Evolutionary conservation across 441 rosid species (phyloP).

Genomic region (Euphorbia celastroides): DNA sequence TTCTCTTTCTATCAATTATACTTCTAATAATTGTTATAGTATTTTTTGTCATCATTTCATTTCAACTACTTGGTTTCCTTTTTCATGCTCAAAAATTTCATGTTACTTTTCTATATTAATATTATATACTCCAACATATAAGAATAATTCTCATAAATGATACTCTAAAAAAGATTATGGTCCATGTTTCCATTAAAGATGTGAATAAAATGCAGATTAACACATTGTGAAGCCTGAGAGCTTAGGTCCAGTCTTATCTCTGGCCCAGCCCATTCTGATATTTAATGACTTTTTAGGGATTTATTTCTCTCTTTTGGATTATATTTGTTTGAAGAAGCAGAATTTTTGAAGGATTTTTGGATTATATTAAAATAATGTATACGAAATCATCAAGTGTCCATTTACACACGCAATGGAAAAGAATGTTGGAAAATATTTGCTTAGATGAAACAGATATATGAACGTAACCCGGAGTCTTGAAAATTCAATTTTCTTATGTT

Average conservation of each 20-base stretch:
- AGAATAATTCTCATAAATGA: neutral
- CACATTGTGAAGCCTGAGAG: neutral
- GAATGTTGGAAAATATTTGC: too few species aligned
- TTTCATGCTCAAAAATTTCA: neutral
- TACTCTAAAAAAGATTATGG: neutral
- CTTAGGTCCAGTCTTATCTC: neutral
- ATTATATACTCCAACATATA: neutral
- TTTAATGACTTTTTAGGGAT: too few species aligned
- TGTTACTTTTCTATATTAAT: conserved; percentile 1
- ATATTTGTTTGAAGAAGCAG: too few species aligned
- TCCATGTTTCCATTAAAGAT: neutral
- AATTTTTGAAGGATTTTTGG: too few species aligned
- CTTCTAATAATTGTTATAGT: neutral
- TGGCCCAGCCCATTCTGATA: neutral
- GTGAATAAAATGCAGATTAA: neutral
- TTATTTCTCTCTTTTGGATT: too few species aligned
- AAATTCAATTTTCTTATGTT: too few species aligned
- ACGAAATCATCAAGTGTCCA: too few species aligned
- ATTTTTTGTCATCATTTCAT: neutral
- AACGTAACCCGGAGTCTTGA: too few species aligned
- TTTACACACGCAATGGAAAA: too few species aligned
- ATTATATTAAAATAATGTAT: too few species aligned
- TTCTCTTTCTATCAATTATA: neutral
- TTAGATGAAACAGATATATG: too few species aligned
- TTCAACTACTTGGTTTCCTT: neutral